phyloP scores from a whole-genome alignment of 129 eudicot species.

The Logfia minima region DNA sequence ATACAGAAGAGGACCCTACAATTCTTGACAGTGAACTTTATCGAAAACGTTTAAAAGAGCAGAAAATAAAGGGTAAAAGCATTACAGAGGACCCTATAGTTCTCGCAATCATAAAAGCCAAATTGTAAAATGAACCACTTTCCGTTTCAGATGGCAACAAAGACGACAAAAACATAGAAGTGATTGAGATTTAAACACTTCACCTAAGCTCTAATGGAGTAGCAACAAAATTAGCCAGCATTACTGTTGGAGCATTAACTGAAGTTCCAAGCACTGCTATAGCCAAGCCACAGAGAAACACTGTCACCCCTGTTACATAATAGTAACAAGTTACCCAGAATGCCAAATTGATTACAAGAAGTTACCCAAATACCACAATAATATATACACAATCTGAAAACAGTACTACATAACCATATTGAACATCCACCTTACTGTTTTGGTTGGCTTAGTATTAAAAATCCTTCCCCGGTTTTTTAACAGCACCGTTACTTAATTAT shows the following conservation, averaged over 20 bases:
- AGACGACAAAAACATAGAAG: background rate
- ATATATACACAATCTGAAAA: background rate
- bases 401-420: background rate
- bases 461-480: background rate
- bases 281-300: conserved; percentile 84
- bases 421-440: background rate
- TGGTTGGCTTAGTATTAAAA: background rate
- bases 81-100: background rate
- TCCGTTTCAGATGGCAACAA: background rate
- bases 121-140: background rate
- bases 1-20: no score
- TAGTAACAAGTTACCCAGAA: conserved; percentile 12
- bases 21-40: no score
- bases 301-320: conserved; percentile 72
- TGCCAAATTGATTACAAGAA: background rate
- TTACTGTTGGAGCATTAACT: conserved; percentile 84
- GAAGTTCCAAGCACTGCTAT: conserved; percentile 77
- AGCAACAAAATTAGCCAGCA: conserved; percentile 85
- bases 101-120: background rate
- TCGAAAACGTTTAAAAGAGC: background rate
- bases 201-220: conserved; percentile 95
- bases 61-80: background rate
- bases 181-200: background rate
- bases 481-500: background rate
- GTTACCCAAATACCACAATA: background rate